Conservation (phyloP, 352 stramenopile genomes). For the Globisporangium abappressorium region DNA sequence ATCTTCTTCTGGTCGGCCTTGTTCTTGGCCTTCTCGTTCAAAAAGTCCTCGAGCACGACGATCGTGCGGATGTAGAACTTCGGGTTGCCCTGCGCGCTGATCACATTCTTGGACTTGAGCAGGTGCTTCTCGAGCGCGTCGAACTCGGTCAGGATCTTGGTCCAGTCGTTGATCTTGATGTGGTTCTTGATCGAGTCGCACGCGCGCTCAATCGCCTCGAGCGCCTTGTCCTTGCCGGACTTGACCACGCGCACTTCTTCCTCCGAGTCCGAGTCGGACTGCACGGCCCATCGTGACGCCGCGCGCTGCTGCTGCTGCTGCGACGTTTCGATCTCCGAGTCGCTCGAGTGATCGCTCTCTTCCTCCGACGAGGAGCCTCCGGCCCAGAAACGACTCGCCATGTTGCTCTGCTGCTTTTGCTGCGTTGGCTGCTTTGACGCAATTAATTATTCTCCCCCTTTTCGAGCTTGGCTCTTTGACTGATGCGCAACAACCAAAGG, state of each 20-base stretch:
- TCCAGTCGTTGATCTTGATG: slow-evolving; percentile 97
- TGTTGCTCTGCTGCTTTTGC: slow-evolving; percentile 15
- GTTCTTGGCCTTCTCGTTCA: slow-evolving; percentile 92
- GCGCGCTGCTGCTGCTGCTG: slow-evolving; percentile 69
- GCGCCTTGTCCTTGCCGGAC: slow-evolving; percentile 91
- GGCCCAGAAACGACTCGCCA: slow-evolving; percentile 86
- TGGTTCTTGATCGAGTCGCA: slow-evolving; percentile 81
- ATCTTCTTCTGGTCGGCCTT: slow-evolving; percentile 97
- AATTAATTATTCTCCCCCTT: background rate
- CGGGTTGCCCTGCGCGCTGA: slow-evolving; percentile 83
- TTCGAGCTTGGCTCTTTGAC: background rate
- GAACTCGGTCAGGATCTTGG: slow-evolving; percentile 94
- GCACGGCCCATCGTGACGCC: slow-evolving; percentile 74
- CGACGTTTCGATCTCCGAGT: slow-evolving; percentile 73
- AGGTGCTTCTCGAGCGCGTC: slow-evolving; percentile 92
- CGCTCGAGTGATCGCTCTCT: slow-evolving; percentile 71
- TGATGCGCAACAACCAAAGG: background rate
- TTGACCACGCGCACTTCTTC: slow-evolving; percentile 94
- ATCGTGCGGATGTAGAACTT: slow-evolving; percentile 93
- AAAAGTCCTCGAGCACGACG: slow-evolving; percentile 91
- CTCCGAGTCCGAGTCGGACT: slow-evolving; percentile 82
- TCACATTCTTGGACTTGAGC: slow-evolving; percentile 86
- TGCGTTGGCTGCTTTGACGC: slow-evolving; percentile 10
- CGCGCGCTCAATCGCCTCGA: slow-evolving; percentile 66
- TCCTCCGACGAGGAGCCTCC: slow-evolving; percentile 76